A percentile compares a stretch with the other conserved stretches of the same genome.
Conservation (phyloP, 2,329 filamentous ascomycete species). For the Aspergillus quadrilineatus region DNA sequence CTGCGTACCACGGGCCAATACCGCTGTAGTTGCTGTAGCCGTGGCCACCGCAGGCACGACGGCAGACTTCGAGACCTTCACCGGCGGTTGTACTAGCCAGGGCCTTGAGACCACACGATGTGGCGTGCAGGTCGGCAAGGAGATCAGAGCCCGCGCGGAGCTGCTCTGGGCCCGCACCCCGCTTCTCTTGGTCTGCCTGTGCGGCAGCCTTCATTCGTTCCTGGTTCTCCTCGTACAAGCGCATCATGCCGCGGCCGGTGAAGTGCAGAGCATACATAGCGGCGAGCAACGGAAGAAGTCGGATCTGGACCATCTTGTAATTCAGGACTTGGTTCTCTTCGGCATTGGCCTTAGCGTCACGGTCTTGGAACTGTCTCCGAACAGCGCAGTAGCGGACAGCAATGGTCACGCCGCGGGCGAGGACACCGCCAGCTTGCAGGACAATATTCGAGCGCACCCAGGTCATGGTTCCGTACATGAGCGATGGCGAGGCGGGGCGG, state of each 20-base stretch:
- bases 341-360: constrained; percentile 59
- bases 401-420: constrained; percentile 75
- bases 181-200: constrained; percentile 45
- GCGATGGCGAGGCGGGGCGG: constrained; percentile 63
- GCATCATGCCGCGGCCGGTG: constrained; percentile 74
- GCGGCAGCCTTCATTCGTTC: constrained; percentile 59
- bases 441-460: constrained; percentile 74
- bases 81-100: constrained; percentile 69
- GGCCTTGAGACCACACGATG: constrained; percentile 73
- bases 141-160: constrained; percentile 64
- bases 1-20: constrained; percentile 72
- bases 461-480: constrained; percentile 74
- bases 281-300: constrained; percentile 69
- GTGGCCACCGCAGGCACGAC: constrained; percentile 73
- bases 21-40: constrained; percentile 73
- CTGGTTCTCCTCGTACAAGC: constrained; percentile 70
- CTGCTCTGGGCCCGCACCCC: constrained; percentile 68
- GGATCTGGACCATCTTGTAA: constrained; percentile 78
- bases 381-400: constrained; percentile 72
- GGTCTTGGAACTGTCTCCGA: constrained; percentile 74
- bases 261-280: constrained; percentile 77
- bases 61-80: constrained; percentile 72
- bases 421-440: constrained; percentile 67
- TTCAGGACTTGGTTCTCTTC: constrained; percentile 74
- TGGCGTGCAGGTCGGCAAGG: constrained; percentile 72